phyloP scores from a whole-genome alignment of 306 rosid genomes.

The Trichosanthes cucumerina region DNA sequence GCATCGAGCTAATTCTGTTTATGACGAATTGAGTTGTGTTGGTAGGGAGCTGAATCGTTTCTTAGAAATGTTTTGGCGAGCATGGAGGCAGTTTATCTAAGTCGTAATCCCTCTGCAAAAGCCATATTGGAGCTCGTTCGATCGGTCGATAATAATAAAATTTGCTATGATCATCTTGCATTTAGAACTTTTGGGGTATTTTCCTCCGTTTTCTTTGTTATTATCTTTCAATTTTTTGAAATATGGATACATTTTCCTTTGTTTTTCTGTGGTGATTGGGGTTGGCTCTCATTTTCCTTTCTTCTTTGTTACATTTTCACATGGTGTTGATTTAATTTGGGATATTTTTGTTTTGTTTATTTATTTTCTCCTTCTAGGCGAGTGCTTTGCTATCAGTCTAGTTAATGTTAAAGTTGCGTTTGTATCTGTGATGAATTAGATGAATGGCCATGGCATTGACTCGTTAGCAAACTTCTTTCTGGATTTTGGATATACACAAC shows the following conservation, averaged over 20 bases:
- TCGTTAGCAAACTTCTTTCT: slow-evolving; percentile 64
- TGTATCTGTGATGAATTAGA: slow-evolving; percentile 28
- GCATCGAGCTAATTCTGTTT: neutral
- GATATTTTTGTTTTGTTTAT: neutral
- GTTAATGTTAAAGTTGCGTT: neutral
- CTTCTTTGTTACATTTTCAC: too few relatives aligned
- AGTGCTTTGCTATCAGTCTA: neutral
- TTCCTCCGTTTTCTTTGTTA: neutral
- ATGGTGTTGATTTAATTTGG: neutral
- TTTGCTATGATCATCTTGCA: slow-evolving; percentile 86
- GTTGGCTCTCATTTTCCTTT: too few relatives aligned
- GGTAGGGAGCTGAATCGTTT: slow-evolving; percentile 64
- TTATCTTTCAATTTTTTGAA: neutral
- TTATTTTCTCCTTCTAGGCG: neutral
- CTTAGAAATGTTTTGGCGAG: slow-evolving; percentile 59
- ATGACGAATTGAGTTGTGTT: neutral
- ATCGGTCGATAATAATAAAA: slow-evolving; percentile 33
- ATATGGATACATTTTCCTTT: neutral
- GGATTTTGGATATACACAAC: slow-evolving; percentile 66
- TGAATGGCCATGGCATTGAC: slow-evolving; percentile 79
- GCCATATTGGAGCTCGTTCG: slow-evolving; percentile 72
- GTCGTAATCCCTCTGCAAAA: slow-evolving; percentile 83
- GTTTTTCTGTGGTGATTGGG: too few relatives aligned
- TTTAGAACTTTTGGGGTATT: slow-evolving; percentile 93
- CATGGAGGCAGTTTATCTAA: slow-evolving; percentile 70